phyloP scores from a whole-genome alignment of 179 eudicot species.

The Drosera spatulata region DNA sequence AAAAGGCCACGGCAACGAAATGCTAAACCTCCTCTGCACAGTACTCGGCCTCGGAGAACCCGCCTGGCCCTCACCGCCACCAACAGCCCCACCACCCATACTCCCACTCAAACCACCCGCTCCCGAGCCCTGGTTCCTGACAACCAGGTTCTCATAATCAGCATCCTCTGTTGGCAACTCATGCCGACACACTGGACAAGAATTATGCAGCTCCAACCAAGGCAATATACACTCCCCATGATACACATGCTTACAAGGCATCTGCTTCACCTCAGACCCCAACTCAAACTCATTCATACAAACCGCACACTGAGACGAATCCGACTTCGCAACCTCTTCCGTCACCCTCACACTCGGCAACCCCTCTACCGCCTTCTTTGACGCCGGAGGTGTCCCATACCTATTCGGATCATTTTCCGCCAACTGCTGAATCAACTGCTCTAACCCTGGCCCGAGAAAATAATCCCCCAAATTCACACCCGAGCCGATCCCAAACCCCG shows the following conservation, averaged over 20 bases:
- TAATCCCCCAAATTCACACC: conserved; percentile 6
- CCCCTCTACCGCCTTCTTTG: too few relatives aligned
- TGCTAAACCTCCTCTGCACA: conserved; percentile 8
- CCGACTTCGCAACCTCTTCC: too few relatives aligned
- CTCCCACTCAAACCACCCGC: neutral
- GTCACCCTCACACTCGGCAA: too few relatives aligned
- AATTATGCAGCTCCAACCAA: too few relatives aligned
- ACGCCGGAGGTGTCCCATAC: neutral
- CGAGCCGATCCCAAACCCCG: neutral
- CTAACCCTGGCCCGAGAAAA: conserved; percentile 8
- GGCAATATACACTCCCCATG: too few relatives aligned
- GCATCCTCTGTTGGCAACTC: too few relatives aligned
- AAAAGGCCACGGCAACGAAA: conserved; percentile 6
- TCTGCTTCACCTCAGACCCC: too few relatives aligned
- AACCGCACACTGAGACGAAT: too few relatives aligned
- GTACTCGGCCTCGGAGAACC: neutral
- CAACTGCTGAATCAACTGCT: conserved; percentile 10
- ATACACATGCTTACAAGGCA: too few relatives aligned
- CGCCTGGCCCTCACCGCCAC: neutral
- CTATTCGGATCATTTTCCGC: neutral
- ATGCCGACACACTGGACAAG: too few relatives aligned
- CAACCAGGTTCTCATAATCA: conserved; percentile 3
- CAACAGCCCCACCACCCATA: neutral
- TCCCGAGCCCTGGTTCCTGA: neutral
- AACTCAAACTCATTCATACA: too few relatives aligned